These are phyloP conservation scores for Blastobotrys terrestris DNA, from an alignment of 805 yeast species.

Conservation along the genomic window DNA sequence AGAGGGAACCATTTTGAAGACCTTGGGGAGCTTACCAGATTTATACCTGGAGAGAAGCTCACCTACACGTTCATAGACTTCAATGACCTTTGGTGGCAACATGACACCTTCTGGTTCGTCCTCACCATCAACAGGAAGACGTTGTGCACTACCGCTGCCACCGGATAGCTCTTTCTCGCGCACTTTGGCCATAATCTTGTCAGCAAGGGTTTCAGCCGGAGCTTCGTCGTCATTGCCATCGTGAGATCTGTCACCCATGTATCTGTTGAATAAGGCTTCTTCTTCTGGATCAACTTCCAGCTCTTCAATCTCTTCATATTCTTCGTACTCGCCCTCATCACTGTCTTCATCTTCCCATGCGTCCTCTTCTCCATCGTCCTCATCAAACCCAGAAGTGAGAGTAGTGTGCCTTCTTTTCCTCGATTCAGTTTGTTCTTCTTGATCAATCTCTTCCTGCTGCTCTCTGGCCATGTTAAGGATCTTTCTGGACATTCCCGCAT, in stretches of 20 bases:
- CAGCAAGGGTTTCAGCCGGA: conserved; percentile 51
- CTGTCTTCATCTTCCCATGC: conserved; percentile 24
- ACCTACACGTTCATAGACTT: conserved; percentile 90
- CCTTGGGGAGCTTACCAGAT: conserved; percentile 94
- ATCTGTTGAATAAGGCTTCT: conserved; percentile 75
- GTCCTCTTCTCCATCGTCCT: conserved; percentile 25
- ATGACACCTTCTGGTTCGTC: conserved; percentile 57
- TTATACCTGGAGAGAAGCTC: conserved; percentile 80
- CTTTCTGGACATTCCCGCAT: conserved; percentile 75
- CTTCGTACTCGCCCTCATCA: conserved; percentile 33
- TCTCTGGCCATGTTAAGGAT: conserved; percentile 84
- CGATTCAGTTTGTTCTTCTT: conserved; percentile 44
- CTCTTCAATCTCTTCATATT: conserved; percentile 43
- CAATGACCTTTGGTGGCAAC: conserved; percentile 93
- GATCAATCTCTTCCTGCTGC: conserved; percentile 86
- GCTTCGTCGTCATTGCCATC: conserved; percentile 18
- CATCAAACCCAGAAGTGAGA: conserved; percentile 32
- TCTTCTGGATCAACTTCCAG: conserved; percentile 71
- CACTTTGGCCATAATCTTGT: conserved; percentile 86
- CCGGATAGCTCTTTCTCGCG: conserved; percentile 55
- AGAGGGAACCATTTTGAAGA: conserved; percentile 91
- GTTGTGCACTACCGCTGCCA: conserved; percentile 16
- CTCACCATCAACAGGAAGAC: conserved; percentile 23
- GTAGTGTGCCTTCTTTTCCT: conserved; percentile 20
- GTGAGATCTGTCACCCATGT: conserved; percentile 32